Evolutionary conservation across 192 early-diverging fungal species (phyloP).

Genomic region (Entrophospora sp.): DNA sequence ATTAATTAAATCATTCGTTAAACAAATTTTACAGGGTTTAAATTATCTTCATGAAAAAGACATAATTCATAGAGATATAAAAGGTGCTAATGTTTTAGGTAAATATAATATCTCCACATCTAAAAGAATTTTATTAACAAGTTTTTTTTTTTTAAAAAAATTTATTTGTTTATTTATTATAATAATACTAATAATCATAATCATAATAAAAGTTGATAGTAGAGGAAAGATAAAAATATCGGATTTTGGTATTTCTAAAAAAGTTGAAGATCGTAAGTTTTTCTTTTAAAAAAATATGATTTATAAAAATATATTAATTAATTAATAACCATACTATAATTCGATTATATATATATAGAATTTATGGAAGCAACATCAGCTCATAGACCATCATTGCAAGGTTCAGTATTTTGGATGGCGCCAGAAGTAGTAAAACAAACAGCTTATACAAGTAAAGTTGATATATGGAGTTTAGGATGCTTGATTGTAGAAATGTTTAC

Average conservation of each 20-base stretch:
- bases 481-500: conserved; percentile 99
- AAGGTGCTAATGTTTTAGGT: conserved; percentile 87
- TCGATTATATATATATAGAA: conserved; percentile 9
- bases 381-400: conserved; percentile 77
- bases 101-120: conserved; percentile 9
- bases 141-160: neutral
- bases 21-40: conserved; percentile 86
- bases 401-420: conserved; percentile 99
- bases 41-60: conserved; percentile 89
- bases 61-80: conserved; percentile 98
- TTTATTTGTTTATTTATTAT: neutral
- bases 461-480: conserved; percentile 93
- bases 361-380: conserved; percentile 18
- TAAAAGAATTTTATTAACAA: neutral
- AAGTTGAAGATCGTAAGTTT: conserved; percentile 63
- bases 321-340: neutral
- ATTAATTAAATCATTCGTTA: conserved; percentile 74
- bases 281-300: neutral
- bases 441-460: conserved; percentile 85
- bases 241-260: conserved; percentile 99
- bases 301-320: neutral
- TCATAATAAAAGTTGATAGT: conserved; percentile 77
- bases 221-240: conserved; percentile 94
- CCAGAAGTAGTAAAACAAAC: conserved; percentile 94
- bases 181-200: too few relatives aligned